phyloP scores from a whole-genome alignment of 2,329 filamentous ascomycete genomes.

The Trichoderma sp. region DNA sequence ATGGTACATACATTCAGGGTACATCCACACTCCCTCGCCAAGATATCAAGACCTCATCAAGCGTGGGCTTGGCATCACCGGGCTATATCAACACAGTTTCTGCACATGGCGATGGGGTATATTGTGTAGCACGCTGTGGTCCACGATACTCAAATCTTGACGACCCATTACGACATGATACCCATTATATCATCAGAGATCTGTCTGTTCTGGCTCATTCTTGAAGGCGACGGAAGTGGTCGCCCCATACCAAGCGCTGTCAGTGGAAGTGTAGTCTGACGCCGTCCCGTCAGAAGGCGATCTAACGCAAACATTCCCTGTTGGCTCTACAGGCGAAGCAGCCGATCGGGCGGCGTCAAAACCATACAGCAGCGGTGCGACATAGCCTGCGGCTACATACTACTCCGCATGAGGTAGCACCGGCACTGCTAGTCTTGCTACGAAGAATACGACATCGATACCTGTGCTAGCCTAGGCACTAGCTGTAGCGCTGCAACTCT shows the following conservation, averaged over 20 bases:
- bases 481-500: background rate
- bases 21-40: background rate
- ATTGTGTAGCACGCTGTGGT: background rate
- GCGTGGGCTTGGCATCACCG: background rate
- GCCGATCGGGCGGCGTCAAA: constrained; percentile 7
- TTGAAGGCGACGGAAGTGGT: background rate
- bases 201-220: background rate
- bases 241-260: background rate
- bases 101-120: background rate
- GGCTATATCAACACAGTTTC: background rate
- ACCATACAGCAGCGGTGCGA: background rate
- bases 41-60: background rate
- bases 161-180: background rate
- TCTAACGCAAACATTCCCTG: background rate
- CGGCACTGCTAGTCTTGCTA: background rate
- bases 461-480: background rate
- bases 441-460: background rate
- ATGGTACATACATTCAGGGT: background rate
- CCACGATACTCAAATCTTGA: background rate
- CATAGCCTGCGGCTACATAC: background rate
- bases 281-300: background rate
- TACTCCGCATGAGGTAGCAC: constrained; percentile 15
- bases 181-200: background rate
- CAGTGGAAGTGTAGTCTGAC: background rate
- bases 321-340: background rate